Evolutionary conservation across 2,329 filamentous ascomycete species (phyloP).

Genomic region (Fusarium sp.): DNA sequence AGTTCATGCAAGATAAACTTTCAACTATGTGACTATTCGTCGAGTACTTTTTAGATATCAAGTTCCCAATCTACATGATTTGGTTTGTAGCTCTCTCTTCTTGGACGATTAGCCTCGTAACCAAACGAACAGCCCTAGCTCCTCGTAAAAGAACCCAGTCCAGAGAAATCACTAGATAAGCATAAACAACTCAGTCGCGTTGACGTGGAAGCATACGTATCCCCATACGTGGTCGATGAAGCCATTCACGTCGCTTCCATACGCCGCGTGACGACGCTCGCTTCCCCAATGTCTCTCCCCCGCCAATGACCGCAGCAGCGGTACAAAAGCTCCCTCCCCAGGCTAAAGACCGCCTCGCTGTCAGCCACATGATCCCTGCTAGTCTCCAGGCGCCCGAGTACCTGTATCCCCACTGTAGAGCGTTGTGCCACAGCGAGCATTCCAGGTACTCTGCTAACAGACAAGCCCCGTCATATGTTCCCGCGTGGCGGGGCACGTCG

Average conservation of each 20-base stretch:
- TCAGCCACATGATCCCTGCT: constrained; percentile 11
- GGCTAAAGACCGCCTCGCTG: not conserved
- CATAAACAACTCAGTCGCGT: not conserved
- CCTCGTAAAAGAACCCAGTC: not conserved
- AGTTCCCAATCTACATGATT: not conserved
- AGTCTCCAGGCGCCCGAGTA: constrained; percentile 11
- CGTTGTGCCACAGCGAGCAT: not conserved
- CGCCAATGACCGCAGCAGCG: constrained; percentile 18
- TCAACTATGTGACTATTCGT: not conserved
- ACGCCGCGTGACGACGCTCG: constrained; percentile 32
- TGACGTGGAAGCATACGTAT: constrained; percentile 31
- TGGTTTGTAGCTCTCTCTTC: not conserved
- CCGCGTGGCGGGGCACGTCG: constrained; percentile 42
- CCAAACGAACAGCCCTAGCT: not conserved
- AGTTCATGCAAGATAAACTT: not conserved
- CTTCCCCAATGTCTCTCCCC: not conserved
- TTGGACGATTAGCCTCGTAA: not conserved
- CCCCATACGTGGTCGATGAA: constrained; percentile 25
- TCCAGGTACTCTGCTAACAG: constrained; percentile 30
- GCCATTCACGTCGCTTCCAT: constrained; percentile 4
- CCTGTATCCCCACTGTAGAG: not conserved
- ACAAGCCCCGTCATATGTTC: not conserved
- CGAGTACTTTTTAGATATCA: no score
- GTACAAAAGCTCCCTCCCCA: constrained; percentile 6
- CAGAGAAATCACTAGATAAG: not conserved